Percentiles rank a stretch among this genome's conserved stretches.
phyloP scores from a whole-genome alignment of 352 stramenopile species.

The Achlya hypogyna region DNA sequence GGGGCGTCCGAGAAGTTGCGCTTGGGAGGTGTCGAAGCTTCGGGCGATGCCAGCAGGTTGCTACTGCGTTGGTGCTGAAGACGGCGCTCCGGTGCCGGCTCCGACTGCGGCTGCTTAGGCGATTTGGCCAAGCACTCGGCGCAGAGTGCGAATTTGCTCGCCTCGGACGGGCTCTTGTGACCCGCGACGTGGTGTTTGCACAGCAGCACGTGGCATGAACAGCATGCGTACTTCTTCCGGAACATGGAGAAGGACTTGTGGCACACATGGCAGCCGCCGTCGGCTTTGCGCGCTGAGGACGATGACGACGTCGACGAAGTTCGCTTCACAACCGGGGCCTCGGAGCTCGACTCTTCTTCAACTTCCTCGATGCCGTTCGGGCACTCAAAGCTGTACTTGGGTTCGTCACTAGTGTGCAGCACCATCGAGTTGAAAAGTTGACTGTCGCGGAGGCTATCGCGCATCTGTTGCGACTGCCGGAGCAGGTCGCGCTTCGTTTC shows the following conservation, averaged over 20 bases:
- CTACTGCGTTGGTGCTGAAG: neutral
- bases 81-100: neutral
- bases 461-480: slow-evolving; percentile 63
- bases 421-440: neutral
- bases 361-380: neutral
- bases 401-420: neutral
- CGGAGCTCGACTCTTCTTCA: neutral
- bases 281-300: neutral
- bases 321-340: neutral
- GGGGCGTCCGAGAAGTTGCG: neutral
- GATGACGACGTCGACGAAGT: neutral
- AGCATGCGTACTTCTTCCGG: slow-evolving; percentile 82
- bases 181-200: slow-evolving; percentile 76
- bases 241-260: slow-evolving; percentile 84
- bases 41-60: neutral
- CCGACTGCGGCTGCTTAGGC: too few relatives aligned
- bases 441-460: slow-evolving; percentile 46
- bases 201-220: slow-evolving; percentile 61
- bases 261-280: slow-evolving; percentile 55
- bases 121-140: slow-evolving; percentile 45
- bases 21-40: neutral
- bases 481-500: slow-evolving; percentile 65
- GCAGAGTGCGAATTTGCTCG: slow-evolving; percentile 60
- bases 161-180: slow-evolving; percentile 46
- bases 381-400: neutral